Base-by-base conservation (phyloP, 2,329 filamentous ascomycete species). In the Claviceps sorghi region DNA sequence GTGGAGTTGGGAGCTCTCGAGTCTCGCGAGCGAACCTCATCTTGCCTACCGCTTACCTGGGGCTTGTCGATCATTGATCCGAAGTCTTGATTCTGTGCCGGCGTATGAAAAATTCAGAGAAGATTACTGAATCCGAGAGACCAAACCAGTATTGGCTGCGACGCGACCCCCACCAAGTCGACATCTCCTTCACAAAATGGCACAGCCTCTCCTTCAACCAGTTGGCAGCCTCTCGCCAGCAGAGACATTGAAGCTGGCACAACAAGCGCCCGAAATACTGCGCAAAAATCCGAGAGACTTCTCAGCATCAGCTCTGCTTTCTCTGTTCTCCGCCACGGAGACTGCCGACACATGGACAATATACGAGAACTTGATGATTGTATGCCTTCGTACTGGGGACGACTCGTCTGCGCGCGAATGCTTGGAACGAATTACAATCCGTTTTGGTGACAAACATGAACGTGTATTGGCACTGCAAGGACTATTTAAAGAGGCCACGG, bases 391-490 rank as follows among this genome's bases (percentile, higher is more conserved):
- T 49, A 89, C 87, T 0, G 86, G 87, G 51, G 87, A 97, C 66
- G 84, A 94, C 60, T 72, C 80, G 57, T 80, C 86, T 26, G 93
- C 93, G 26, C 80, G 81, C 58, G 67, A 82, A 59, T 87, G 86
- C 63, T 76, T 97, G 40, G 79, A 86, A 61, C 79, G 83, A 55
- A 76, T 98, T 46, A 82, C 81, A 4, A 73, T 78, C 54, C 85
- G 93, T 48, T 98, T 98, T 65, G 90, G 91, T 29, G 73, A 78
- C 29, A 75, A 80, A 38, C 95, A 97, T 67, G 88, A 96, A 69
- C 83, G 88, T 58, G 77, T 97, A 49, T 84, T 91, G 77, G 89
- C 85, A 11, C 71, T 97, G 48, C 78, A 79, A 57, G 93, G 91
- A 2, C 69, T 98, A 29, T 83, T 90, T 58, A 84, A 89, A 61